Conservation (phyloP, 208 protist species). For the Leishmania arabica region DNA sequence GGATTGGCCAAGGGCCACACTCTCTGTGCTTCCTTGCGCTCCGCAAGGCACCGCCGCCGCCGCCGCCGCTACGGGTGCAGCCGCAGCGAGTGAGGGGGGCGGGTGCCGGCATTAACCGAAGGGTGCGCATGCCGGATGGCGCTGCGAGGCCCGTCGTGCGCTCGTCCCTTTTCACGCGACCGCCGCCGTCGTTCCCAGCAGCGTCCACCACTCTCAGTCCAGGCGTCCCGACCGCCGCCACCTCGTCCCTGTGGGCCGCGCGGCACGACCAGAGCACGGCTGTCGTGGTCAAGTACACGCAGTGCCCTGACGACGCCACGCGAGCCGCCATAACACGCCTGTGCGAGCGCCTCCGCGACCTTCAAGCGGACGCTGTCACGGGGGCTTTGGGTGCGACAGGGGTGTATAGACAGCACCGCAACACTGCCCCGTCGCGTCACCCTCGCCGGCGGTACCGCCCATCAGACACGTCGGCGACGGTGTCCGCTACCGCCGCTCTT, state of each 20-base stretch:
- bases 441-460: neutral
- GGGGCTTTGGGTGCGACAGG: neutral
- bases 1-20: constrained; percentile 49
- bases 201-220: neutral
- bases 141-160: neutral
- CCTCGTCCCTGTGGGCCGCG: constrained; percentile 30
- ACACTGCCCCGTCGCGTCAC: neutral
- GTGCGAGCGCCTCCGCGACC: constrained; percentile 59
- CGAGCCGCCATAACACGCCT: constrained; percentile 51
- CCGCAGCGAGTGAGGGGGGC: neutral
- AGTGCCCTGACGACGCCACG: constrained; percentile 54
- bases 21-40: constrained; percentile 47
- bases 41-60: constrained; percentile 17
- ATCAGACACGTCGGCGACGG: neutral
- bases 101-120: neutral
- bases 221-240: neutral
- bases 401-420: neutral
- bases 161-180: neutral
- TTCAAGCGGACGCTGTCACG: constrained; percentile 29
- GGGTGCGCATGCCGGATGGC: neutral
- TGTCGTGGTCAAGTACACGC: constrained; percentile 51
- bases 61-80: neutral
- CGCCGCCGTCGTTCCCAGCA: neutral
- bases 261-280: constrained; percentile 25
- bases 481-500: neutral